Evolutionary conservation across 2,329 filamentous ascomycete genomes (phyloP).

Genomic region (Cadophora sp.): DNA sequence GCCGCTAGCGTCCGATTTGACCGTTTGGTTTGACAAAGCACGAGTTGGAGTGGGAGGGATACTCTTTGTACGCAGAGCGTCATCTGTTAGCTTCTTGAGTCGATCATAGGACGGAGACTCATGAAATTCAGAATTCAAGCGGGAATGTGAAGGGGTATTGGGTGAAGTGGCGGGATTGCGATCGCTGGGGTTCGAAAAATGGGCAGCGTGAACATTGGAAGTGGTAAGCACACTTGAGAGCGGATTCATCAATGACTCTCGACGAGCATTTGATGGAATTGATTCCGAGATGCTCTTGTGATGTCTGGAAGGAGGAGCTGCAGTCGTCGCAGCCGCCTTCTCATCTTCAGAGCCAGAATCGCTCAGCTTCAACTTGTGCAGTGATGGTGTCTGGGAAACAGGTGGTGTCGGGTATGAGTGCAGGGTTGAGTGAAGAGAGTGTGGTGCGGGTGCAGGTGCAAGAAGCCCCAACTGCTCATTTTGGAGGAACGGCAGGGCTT

Average conservation of each 20-base stretch:
- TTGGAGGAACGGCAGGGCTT: conserved; percentile 33
- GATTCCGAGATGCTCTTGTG: conserved; percentile 55
- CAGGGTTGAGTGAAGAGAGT: conserved; percentile 31
- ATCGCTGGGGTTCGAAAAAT: conserved; percentile 72
- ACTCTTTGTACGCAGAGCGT: conserved; percentile 77
- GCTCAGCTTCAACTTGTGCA: conserved; percentile 52
- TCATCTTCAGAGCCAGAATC: conserved; percentile 50
- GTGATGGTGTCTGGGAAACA: conserved; percentile 55
- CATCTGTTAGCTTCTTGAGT: conserved; percentile 89
- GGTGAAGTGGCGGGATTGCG: conserved; percentile 58
- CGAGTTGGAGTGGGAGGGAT: conserved; percentile 89
- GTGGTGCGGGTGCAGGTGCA: conserved; percentile 34
- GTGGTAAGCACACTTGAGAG: conserved; percentile 70
- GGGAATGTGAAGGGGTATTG: conserved; percentile 58
- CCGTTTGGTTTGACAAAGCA: conserved; percentile 69
- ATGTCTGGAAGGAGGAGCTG: conserved; percentile 44
- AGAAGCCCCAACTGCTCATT: conserved; percentile 39
- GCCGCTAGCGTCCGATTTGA: conserved; percentile 53
- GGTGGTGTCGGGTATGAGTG: conserved; percentile 65
- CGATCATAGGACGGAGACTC: conserved; percentile 70
- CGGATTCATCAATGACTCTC: conserved; percentile 59
- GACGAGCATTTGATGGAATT: conserved; percentile 51
- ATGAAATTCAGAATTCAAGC: conserved; percentile 54
- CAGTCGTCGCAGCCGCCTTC: conserved; percentile 45
- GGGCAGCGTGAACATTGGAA: conserved; percentile 67